Percentiles rank a stretch among this genome's conserved stretches.
Evolutionary conservation across 2,329 filamentous ascomycete species (phyloP).

Genomic region (Botrytis byssoidea): DNA sequence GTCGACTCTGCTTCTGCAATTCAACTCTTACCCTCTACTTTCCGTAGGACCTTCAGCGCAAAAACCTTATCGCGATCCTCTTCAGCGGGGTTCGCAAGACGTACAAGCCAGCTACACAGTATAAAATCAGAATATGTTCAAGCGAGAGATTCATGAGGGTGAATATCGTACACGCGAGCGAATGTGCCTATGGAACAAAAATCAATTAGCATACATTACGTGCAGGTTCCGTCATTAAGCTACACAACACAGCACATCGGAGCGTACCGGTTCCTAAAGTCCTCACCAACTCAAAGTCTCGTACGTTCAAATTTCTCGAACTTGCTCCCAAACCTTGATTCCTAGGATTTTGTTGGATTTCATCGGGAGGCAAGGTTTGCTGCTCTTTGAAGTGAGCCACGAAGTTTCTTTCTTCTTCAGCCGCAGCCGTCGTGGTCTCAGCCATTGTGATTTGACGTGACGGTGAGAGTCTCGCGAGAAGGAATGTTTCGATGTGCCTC

Average conservation of each 20-base stretch:
- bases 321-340: slow-evolving; percentile 35
- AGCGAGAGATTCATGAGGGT: slow-evolving; percentile 12
- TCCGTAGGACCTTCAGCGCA: slow-evolving; percentile 76
- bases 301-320: slow-evolving; percentile 41
- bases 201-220: slow-evolving; percentile 20
- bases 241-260: slow-evolving; percentile 18
- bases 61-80: slow-evolving; percentile 66
- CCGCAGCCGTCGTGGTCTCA: slow-evolving; percentile 12
- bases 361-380: slow-evolving; percentile 29
- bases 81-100: slow-evolving; percentile 54
- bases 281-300: slow-evolving; percentile 71
- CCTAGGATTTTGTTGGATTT: slow-evolving; percentile 31
- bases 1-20: not conserved
- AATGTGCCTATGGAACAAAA: slow-evolving; percentile 61
- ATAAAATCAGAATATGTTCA: slow-evolving; percentile 16
- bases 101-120: slow-evolving; percentile 59
- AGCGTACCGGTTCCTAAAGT: slow-evolving; percentile 69
- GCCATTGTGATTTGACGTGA: slow-evolving; percentile 2
- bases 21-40: slow-evolving; percentile 50
- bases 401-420: slow-evolving; percentile 36
- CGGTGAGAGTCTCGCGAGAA: not conserved
- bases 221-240: slow-evolving; percentile 13
- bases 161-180: slow-evolving; percentile 58
- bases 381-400: slow-evolving; percentile 32
- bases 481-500: slow-evolving; percentile 5